Evolutionary conservation across 2,329 filamentous ascomycete species (phyloP).

Genomic region (Ilyonectria robusta): DNA sequence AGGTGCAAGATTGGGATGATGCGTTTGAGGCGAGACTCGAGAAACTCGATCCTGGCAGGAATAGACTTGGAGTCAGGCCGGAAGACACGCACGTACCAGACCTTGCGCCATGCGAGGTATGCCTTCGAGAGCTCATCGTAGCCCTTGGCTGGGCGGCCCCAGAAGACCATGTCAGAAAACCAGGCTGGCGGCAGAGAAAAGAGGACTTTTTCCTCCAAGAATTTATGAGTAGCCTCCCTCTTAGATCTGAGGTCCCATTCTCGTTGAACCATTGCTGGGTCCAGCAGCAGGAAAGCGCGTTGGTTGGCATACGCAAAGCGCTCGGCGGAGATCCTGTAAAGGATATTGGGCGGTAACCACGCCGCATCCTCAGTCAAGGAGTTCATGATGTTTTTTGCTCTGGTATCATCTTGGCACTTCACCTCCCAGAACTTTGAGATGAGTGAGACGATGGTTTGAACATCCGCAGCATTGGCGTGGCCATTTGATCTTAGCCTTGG

Average conservation of each 20-base stretch:
- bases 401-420: too few relatives aligned
- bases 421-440: background rate
- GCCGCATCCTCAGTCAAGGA: too few relatives aligned
- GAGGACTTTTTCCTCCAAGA: background rate
- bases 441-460: accelerated
- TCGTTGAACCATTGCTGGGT: background rate
- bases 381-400: too few relatives aligned
- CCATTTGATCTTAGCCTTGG: background rate
- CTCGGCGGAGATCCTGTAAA: background rate
- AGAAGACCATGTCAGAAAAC: constrained; percentile 12
- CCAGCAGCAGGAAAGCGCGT: background rate
- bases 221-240: background rate
- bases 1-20: constrained; percentile 20
- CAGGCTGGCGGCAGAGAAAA: background rate
- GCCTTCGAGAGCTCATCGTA: constrained; percentile 30
- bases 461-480: too few relatives aligned
- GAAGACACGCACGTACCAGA: constrained; percentile 34
- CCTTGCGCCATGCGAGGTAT: constrained; percentile 36
- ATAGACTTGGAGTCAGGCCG: background rate
- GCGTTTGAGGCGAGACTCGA: background rate
- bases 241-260: background rate
- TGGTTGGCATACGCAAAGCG: background rate
- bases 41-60: background rate
- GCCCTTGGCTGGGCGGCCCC: background rate
- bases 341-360: too few relatives aligned